Percentiles rank a stretch among this genome's conserved stretches.
phyloP scores from a whole-genome alignment of 805 yeast genomes.

The Myxozyma neotropica region DNA sequence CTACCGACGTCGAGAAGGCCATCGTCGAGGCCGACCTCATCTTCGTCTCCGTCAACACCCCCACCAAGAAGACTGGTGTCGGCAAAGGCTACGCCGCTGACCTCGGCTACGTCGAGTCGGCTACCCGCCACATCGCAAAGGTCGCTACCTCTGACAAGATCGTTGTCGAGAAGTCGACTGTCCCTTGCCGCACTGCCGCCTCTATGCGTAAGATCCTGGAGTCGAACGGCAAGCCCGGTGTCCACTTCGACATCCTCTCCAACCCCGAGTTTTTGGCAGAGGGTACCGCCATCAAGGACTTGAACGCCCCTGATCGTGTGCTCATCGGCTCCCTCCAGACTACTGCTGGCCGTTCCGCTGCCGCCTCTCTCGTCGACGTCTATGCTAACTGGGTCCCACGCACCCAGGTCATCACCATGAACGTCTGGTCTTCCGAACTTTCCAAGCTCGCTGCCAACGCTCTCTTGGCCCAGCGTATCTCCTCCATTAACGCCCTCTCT shows the following conservation, averaged over 20 bases:
- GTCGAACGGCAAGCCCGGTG: constrained; percentile 40
- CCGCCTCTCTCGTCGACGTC: constrained; percentile 39
- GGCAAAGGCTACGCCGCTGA: constrained; percentile 41
- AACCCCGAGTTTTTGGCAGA: constrained; percentile 42
- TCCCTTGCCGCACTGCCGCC: constrained; percentile 41
- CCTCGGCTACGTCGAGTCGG: constrained; percentile 39
- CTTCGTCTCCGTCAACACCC: constrained; percentile 42
- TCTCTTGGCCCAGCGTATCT: constrained; percentile 40
- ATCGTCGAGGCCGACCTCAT: constrained; percentile 40
- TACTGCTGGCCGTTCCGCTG: constrained; percentile 37
- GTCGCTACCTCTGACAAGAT: constrained; percentile 39
- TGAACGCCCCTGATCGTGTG: constrained; percentile 40
- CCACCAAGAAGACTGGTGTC: constrained; percentile 40
- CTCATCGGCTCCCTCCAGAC: constrained; percentile 40
- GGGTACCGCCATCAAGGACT: constrained; percentile 40
- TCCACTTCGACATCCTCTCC: constrained; percentile 39
- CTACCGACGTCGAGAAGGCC: constrained; percentile 40
- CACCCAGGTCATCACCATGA: constrained; percentile 39
- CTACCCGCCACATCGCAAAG: constrained; percentile 40
- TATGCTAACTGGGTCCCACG: constrained; percentile 40
- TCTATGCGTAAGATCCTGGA: constrained; percentile 39
- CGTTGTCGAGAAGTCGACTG: constrained; percentile 41
- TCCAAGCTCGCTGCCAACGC: constrained; percentile 42
- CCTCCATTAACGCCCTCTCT: constrained; percentile 41
- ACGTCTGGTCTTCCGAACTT: constrained; percentile 42